phyloP scores from a whole-genome alignment of 2,329 filamentous ascomycete species.

The Didymella exigua region DNA sequence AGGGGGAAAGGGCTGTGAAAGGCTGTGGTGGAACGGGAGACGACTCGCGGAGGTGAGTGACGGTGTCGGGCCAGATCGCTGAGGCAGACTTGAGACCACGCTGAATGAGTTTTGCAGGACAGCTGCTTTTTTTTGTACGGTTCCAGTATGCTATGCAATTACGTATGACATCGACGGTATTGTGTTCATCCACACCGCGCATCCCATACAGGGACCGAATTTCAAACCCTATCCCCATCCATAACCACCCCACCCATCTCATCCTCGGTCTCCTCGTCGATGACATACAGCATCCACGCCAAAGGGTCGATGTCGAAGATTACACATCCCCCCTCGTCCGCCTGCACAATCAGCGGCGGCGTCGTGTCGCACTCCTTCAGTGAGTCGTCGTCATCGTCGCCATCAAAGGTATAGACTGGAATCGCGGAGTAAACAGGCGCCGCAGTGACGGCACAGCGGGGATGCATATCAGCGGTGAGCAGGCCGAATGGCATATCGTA shows the following conservation, averaged over 20 bases:
- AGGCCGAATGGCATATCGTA: background rate
- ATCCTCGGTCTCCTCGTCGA: background rate
- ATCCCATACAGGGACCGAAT: no score
- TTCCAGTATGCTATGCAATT: no score
- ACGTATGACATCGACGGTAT: no score
- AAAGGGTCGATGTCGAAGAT: background rate
- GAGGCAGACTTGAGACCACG: no score
- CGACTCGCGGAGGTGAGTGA: no score
- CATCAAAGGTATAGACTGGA: background rate
- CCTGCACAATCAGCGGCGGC: background rate
- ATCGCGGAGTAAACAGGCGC: background rate
- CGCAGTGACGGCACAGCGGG: background rate
- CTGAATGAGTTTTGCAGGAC: no score
- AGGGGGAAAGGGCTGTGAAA: no score
- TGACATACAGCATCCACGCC: background rate
- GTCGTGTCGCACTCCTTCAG: background rate
- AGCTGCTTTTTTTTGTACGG: no score
- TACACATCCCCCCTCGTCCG: background rate
- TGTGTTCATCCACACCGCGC: no score
- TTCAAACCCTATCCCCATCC: background rate
- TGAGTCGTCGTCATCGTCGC: background rate
- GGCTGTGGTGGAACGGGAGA: no score
- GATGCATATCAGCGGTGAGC: background rate
- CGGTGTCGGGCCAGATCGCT: no score
- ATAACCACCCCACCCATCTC: background rate